Evolutionary conservation across 1,139 yeast genomes (phyloP), one percentile per base, ranked within the genome.

Genomic region (Debaryomyces sp.): DNA sequence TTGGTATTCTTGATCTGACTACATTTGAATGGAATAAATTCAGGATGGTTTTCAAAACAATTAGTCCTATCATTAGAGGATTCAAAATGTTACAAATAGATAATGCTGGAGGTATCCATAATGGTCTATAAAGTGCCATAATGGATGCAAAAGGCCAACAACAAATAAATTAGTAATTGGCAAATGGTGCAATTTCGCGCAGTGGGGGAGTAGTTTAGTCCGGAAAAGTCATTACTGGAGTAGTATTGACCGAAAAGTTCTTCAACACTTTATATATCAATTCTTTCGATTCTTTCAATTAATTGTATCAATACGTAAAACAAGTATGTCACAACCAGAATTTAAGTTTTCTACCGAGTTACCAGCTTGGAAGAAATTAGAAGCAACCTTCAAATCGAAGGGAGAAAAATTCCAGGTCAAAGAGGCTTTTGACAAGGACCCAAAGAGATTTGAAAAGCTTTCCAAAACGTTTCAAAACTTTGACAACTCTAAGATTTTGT

Each of bases 401-500:
- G 96, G 91, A 59, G 84, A 87, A 69, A 61, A 75, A 46, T 80
- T 90, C 69, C 80, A 85, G 56, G 91, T 92, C 53, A 82, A 81
- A 67, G 87, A 85, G 44, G 95, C 88, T 60, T 94, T 94, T 70
- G 70, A 78, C 47, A 73, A 80, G 57, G 97, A 94, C 69, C 71
- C 89, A 15, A 63, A 80, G 54, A 84, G 99, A 68, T 90, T 85
- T 67, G 78, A 75, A 54, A 90, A 89, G 71, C 84, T 77, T 63
- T 81, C 96, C 57, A 82, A 82, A 67, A 84, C 89, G 49, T 90
- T 91, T 70, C 74, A 77, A 61, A 92, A 91, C 77, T 88, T 67
- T 68, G 97, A 92, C 64, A 92, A 87, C 41, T 87, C 96, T 46
- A 78, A 91, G 75, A 88, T 94, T 63, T 77, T 94, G 63, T 94